These are phyloP conservation scores for Xerophyta viscosa DNA, from an alignment of 106 monocot species.

Conservation along the genomic window DNA sequence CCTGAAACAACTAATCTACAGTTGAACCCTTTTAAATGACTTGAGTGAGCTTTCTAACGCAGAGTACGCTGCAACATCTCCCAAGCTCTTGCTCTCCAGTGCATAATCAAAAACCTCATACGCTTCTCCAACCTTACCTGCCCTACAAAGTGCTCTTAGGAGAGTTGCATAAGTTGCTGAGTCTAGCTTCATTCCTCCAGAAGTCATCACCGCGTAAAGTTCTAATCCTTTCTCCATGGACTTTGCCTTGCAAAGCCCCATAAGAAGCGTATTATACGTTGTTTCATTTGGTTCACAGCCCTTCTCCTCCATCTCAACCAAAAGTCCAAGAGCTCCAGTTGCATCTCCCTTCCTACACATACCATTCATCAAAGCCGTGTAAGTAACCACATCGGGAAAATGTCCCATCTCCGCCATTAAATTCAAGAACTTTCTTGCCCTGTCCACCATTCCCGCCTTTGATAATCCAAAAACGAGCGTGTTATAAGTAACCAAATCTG, in stretches of 20 bases:
- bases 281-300: slow-evolving; percentile 79
- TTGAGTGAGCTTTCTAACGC: slow-evolving; percentile 76
- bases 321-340: slow-evolving; percentile 42
- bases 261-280: slow-evolving; percentile 82
- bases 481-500: slow-evolving; percentile 87
- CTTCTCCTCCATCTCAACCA: slow-evolving; percentile 77
- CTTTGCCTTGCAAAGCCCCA: slow-evolving; percentile 75
- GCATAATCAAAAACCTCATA: slow-evolving; percentile 94
- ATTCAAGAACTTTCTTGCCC: slow-evolving; percentile 62
- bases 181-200: slow-evolving; percentile 64
- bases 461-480: slow-evolving; percentile 79
- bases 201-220: slow-evolving; percentile 54
- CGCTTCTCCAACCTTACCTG: slow-evolving; percentile 55
- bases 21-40: slow-evolving; percentile 28
- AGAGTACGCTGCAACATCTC: slow-evolving; percentile 56
- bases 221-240: slow-evolving; percentile 62
- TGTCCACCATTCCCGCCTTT: slow-evolving; percentile 62
- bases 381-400: slow-evolving; percentile 65
- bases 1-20: too few species aligned
- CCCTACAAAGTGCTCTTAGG: slow-evolving; percentile 55
- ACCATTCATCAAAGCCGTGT: slow-evolving; percentile 84
- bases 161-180: slow-evolving; percentile 62
- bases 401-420: slow-evolving; percentile 60
- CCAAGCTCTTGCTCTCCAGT: slow-evolving; percentile 67
- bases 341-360: slow-evolving; percentile 88